These are phyloP conservation scores for Biscutella auriculata DNA, from an alignment of 441 rosid species.

Conservation along the genomic window DNA sequence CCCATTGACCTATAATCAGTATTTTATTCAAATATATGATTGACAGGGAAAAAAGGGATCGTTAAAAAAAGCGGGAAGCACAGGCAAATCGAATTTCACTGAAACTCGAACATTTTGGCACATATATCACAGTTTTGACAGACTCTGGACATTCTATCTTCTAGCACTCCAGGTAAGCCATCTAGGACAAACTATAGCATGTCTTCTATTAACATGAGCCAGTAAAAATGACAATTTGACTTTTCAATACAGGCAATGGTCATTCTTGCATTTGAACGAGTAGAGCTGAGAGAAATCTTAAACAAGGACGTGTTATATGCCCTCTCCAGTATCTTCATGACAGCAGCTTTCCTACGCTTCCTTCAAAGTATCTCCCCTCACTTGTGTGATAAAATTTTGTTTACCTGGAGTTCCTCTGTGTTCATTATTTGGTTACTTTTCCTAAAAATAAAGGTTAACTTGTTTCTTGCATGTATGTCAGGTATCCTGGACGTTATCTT, in stretches of 20 bases:
- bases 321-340: conserved; percentile 81
- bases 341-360: conserved; percentile 84
- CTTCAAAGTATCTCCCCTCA: conserved; percentile 56
- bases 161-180: conserved; percentile 75
- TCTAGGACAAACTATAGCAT: neutral
- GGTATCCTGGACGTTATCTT: conserved; percentile 81
- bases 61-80: conserved; percentile 38
- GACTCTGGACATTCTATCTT: conserved; percentile 89
- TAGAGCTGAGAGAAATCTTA: conserved; percentile 41
- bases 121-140: conserved; percentile 86
- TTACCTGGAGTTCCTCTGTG: conserved; percentile 2
- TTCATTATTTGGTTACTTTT: conserved; percentile 7
- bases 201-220: neutral
- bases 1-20: conserved; percentile 8
- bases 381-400: neutral
- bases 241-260: conserved; percentile 59
- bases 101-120: conserved; percentile 97
- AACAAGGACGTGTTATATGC: conserved; percentile 52
- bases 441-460: conserved; percentile 7
- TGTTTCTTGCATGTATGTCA: conserved; percentile 23
- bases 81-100: conserved; percentile 85
- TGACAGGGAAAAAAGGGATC: conserved; percentile 55
- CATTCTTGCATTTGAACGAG: conserved; percentile 72
- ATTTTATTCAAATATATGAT: neutral
- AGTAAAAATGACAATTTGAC: conserved; percentile 9